phyloP scores from a whole-genome alignment of 768 basidiomycete species.

The Lanmaoa pseudosensibilis region DNA sequence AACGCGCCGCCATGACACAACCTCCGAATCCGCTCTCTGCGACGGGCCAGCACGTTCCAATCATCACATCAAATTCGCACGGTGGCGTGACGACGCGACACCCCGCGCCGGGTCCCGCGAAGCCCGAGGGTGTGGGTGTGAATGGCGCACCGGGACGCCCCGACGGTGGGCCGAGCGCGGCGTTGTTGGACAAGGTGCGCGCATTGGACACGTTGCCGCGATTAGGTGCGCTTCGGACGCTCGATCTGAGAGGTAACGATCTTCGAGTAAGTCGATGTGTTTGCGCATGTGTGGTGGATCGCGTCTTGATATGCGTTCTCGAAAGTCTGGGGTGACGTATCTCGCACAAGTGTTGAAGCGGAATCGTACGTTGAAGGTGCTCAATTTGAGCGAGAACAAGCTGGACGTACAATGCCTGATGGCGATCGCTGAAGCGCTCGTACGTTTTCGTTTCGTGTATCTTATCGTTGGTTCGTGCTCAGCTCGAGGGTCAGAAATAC shows the following conservation, averaged over 20 bases:
- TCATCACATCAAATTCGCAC: slow-evolving; percentile 66
- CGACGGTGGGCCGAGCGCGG: slow-evolving; percentile 62
- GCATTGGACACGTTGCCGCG: slow-evolving; percentile 87
- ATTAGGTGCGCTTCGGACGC: slow-evolving; percentile 79
- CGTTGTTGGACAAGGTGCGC: slow-evolving; percentile 82
- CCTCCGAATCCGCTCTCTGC: slow-evolving; percentile 41
- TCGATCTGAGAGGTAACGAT: slow-evolving; percentile 93
- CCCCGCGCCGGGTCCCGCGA: slow-evolving; percentile 13
- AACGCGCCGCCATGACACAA: slow-evolving; percentile 37
- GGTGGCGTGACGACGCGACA: slow-evolving; percentile 53
- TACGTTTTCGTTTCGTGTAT: slow-evolving; percentile 37
- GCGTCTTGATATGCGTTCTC: background rate
- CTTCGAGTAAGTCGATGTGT: slow-evolving; percentile 63
- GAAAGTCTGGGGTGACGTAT: slow-evolving; percentile 75
- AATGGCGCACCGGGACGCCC: slow-evolving; percentile 10
- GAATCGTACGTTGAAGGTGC: slow-evolving; percentile 90
- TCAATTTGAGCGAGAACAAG: slow-evolving; percentile 94
- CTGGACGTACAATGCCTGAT: slow-evolving; percentile 81
- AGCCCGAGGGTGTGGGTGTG: background rate
- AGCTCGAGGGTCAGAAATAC: slow-evolving; percentile 68
- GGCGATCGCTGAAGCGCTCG: slow-evolving; percentile 84
- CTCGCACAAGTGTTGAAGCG: slow-evolving; percentile 95
- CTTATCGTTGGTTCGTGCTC: background rate
- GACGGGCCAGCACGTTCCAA: slow-evolving; percentile 53
- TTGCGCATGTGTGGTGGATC: background rate